Percentiles rank a stretch among this genome's conserved stretches.
Conservation (phyloP, 2,329 filamentous ascomycete genomes). For the Allantophomopsis cytisporea region DNA sequence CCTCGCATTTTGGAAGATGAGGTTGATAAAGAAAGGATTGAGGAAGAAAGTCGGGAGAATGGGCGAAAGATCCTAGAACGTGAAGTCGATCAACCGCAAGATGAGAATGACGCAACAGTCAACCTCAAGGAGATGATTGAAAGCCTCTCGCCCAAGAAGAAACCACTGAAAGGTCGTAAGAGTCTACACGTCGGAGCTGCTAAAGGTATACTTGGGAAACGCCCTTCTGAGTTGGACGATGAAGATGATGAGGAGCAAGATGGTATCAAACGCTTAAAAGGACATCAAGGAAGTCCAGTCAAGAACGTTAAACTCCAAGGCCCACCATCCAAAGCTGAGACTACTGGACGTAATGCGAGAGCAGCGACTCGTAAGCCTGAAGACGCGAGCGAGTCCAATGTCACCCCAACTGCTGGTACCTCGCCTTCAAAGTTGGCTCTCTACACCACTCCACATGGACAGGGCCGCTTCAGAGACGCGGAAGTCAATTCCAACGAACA, state of each 20-base stretch:
- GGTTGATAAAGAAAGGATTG: slow-evolving; percentile 44
- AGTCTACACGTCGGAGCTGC: slow-evolving; percentile 67
- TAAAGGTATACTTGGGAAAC: slow-evolving; percentile 59
- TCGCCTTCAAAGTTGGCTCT: slow-evolving; percentile 32
- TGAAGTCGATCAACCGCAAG: slow-evolving; percentile 31
- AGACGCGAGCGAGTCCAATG: slow-evolving; percentile 18
- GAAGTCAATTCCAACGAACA: slow-evolving; percentile 22
- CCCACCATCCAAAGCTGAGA: slow-evolving; percentile 54
- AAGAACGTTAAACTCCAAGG: slow-evolving; percentile 61
- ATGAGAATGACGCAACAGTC: slow-evolving; percentile 47
- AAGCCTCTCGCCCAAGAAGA: slow-evolving; percentile 65
- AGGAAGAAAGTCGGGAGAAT: slow-evolving; percentile 48
- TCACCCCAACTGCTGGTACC: slow-evolving; percentile 26
- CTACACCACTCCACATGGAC: slow-evolving; percentile 40
- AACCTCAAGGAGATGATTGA: slow-evolving; percentile 68
- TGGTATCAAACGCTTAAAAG: slow-evolving; percentile 55
- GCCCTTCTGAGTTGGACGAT: slow-evolving; percentile 56
- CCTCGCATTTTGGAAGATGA: slow-evolving; percentile 48
- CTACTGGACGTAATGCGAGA: slow-evolving; percentile 42
- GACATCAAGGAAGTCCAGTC: slow-evolving; percentile 61
- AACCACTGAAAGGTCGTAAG: slow-evolving; percentile 51
- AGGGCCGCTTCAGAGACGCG: slow-evolving; percentile 39
- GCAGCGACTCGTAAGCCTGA: slow-evolving; percentile 33
- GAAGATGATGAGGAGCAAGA: slow-evolving; percentile 44
- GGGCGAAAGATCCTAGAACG: slow-evolving; percentile 39